Base-by-base conservation (phyloP, 768 basidiomycete species). In the Leccinum broughii region DNA sequence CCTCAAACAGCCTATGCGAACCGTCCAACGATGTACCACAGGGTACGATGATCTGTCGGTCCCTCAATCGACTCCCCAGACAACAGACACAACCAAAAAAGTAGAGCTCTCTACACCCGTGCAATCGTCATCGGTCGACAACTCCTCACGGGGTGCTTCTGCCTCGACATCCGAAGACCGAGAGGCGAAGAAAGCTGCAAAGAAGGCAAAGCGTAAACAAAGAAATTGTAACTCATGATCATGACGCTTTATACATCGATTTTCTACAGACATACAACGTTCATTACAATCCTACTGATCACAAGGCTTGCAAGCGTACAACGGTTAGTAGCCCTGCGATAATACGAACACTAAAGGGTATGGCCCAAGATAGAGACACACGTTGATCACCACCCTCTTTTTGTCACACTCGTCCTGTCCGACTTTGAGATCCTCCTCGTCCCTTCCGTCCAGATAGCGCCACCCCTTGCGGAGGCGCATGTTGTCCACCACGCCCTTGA, bases 391-490 rank as follows among this genome's bases (percentile, higher is more conserved):
- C 26, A 94, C 86, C 26, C 87, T 78, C 68, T 67, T 74, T 66
- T 82, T 80, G 63, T 93, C 92, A 68, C 91, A 92, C 72, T 95
- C 93, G 72, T 92, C 89, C 75, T 91, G 87, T 50, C 87, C 89
- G 8, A 85, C 74, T 71, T 83, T 85, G 59, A 89, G 73, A 39
- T 89, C 87, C 6, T 89, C 87, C 6, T 78, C 77, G 68, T 92
- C 91, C 65, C 84, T 75, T 58, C 76, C 84, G 72, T 94, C 92
- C 48, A 92, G 78, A 74, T 83, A 93, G 78, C 70, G 3, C 24
- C 24, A 91, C 7, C 92, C 92, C 62, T 76, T 74, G 41, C 92
- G 4, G 13, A 90, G 89, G 9, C 92, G 83, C 17, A 85, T 89
- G 44, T 77, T 71, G 3, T 66, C 68, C 13, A 80, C 68, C 51